These are phyloP conservation scores for Asclepias syriaca DNA, from an alignment of 257 asterid genomes.

Conservation along the genomic window DNA sequence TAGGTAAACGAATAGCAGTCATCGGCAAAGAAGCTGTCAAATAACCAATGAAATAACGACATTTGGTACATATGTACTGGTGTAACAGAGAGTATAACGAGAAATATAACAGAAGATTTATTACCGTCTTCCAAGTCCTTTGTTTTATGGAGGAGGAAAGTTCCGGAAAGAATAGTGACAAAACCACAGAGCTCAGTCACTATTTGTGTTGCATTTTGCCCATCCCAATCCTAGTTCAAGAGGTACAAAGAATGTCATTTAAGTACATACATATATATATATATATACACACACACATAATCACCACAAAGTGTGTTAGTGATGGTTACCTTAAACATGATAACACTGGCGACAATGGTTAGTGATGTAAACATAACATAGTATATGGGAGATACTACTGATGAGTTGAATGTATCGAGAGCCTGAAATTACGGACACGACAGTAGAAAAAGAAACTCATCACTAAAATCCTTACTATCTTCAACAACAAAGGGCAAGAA, in stretches of 20 bases:
- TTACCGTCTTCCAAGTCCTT: slow-evolving; percentile 32
- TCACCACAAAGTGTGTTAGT: neutral
- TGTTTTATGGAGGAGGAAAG: slow-evolving; percentile 38
- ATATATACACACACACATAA: too few species aligned
- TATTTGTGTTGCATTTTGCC: slow-evolving; percentile 34
- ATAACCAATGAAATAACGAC: too few species aligned
- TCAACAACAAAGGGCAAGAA: neutral
- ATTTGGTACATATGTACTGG: too few species aligned
- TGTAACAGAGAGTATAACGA: too few species aligned
- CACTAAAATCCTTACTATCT: neutral
- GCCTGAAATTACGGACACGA: slow-evolving; percentile 26
- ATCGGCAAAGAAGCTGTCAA: slow-evolving; percentile 20
- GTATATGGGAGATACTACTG: slow-evolving; percentile 39
- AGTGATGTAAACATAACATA: slow-evolving; percentile 37
- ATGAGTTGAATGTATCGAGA: slow-evolving; percentile 35
- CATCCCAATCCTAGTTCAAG: slow-evolving; percentile 32
- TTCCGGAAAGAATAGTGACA: slow-evolving; percentile 35
- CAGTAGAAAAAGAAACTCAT: slow-evolving; percentile 9
- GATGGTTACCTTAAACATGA: slow-evolving; percentile 33
- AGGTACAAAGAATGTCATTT: slow-evolving; percentile 4
- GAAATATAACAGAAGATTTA: too few species aligned
- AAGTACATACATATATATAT: neutral
- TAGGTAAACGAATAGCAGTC: slow-evolving; percentile 10
- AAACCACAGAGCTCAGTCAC: slow-evolving; percentile 38
- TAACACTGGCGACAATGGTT: slow-evolving; percentile 36